These are phyloP conservation scores for Trametes cinnabarina DNA, from an alignment of 768 basidiomycete species.

Conservation along the genomic window DNA sequence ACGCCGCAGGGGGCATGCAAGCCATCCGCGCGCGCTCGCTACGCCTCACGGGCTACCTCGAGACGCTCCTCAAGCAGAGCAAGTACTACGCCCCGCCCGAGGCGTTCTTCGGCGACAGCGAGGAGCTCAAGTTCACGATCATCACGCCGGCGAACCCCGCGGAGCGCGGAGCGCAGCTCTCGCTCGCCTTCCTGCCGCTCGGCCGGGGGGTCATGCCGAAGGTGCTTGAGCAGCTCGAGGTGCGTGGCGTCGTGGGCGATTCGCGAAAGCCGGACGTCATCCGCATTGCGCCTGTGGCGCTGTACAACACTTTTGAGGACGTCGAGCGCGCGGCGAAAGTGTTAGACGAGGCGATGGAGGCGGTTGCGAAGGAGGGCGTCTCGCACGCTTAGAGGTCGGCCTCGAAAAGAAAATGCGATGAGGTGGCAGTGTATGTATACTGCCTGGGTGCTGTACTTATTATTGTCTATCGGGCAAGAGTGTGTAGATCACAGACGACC, in stretches of 20 bases:
- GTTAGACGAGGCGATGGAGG: conserved; percentile 58
- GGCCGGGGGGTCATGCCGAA: conserved; percentile 65
- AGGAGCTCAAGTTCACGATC: conserved; percentile 71
- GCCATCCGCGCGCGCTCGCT: conserved; percentile 68
- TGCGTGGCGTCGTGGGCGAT: conserved; percentile 85
- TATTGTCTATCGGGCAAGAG: no score
- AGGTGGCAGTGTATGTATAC: neutral
- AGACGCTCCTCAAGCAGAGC: conserved; percentile 57
- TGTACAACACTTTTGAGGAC: conserved; percentile 85
- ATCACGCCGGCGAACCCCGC: conserved; percentile 75
- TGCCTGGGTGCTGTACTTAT: no score
- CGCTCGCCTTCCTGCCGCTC: conserved; percentile 71
- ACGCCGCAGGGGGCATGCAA: conserved; percentile 71
- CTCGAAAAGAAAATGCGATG: neutral
- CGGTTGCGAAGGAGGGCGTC: conserved; percentile 23
- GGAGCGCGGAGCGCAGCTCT: conserved; percentile 83
- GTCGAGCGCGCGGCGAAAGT: conserved; percentile 65
- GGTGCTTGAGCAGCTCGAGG: conserved; percentile 58
- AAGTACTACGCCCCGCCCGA: conserved; percentile 56
- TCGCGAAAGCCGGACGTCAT: conserved; percentile 92
- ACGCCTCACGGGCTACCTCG: conserved; percentile 69
- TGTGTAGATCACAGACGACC: no score
- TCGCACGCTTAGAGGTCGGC: neutral
- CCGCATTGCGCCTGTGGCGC: conserved; percentile 77
- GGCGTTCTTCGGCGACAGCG: conserved; percentile 4